Evolutionary conservation across 2,329 filamentous ascomycete species (phyloP), one percentile per base, ranked within the genome.

Genomic region (Aspergillus pseudoglaucus): DNA sequence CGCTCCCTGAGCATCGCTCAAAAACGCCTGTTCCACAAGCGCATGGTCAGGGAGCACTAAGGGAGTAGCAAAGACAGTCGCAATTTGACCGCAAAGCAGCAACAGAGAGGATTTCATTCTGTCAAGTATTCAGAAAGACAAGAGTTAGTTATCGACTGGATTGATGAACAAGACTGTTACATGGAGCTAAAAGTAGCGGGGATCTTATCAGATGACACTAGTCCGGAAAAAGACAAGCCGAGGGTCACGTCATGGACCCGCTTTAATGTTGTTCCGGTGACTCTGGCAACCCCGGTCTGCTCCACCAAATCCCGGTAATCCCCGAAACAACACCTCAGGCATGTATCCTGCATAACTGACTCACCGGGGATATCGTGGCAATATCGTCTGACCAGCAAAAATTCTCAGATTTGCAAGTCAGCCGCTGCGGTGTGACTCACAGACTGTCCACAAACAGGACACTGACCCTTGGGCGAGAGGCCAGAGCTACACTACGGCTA

Each of bases 161-260:
- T 25, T 25, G 23, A 25, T 25, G 23, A 8, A 25, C 23, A 25
- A 25, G 23, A 25, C 23, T 25, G 6, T 25, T n/a, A n/a, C n/a
- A n/a, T n/a, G n/a, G n/a, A n/a, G n/a, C n/a, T n/a, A n/a, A n/a
- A n/a, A n/a, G n/a, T n/a, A n/a, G n/a, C n/a, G n/a, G n/a, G n/a
- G 57, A 66, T 67, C 64, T 67, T 66, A 67, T 67, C 64, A 58
- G 64, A 67, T 67, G 35, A 25, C 35, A 44, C 53, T 53, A 59
- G 23, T n/a, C 44, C 32, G 6, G 7, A 43, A 14, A 15, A 3
- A 37, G 49, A 27, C 49, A 48, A 39, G 12, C 37, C 37, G 37
- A 39, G 17, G 37, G 17, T 39, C 37, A 22, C 18, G 37, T 39
- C 17, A 39, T 39, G 37, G 5, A 6, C 17, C 17, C 15, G 37